Base-by-base conservation (phyloP, 805 yeast species). In the Zygoascus bituminiphila region DNA sequence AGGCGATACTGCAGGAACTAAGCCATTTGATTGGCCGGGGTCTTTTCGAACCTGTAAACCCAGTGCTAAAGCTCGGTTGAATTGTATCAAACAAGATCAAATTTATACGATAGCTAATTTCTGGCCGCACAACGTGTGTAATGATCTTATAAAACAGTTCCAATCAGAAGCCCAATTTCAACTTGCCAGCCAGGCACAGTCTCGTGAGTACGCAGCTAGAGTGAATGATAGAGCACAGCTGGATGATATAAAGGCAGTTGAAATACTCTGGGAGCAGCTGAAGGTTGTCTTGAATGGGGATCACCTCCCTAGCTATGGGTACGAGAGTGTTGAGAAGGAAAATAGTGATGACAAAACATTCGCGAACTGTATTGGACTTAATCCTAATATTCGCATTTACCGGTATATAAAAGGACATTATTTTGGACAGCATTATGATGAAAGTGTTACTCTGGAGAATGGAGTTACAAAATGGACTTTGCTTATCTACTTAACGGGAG, bases 401-500 rank as follows among this genome's bases (percentile, higher is more conserved):
- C 55, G 84, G 42, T 80, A 80, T 57, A 55, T 58, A 2, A 66
- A 69, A 51, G 83, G 83, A 0, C 84, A 80, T 51, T 77, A 71
- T 57, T 80, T 80, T 54, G 80, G 76, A 2, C 68, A 73, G 51
- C 85, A 80, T 56, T 78, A 78, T 55, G 86, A 80, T 54, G 84
- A 79, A 44, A 67, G 77, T 6, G 81, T 77, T 4, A 50, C 56
- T 9, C 61, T 63, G 9, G 58, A 62, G 15, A 60, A 56, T 25
- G 79, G 79, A 0, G 54, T 44, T 10, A 79, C 84, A 0, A 70
- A 65, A 53, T 80, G 84, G 84, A 80, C 86, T 0, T 59, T 80
- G 20, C 62, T 80, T 36, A 65, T 80, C 1, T 80, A 80, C 55
- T 62, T 80, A 23, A 74, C 79, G 1, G 83, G 82, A 1, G 79